Conservation (phyloP, 192 early-diverging fungal genomes). For the Haplosporangium gracile region DNA sequence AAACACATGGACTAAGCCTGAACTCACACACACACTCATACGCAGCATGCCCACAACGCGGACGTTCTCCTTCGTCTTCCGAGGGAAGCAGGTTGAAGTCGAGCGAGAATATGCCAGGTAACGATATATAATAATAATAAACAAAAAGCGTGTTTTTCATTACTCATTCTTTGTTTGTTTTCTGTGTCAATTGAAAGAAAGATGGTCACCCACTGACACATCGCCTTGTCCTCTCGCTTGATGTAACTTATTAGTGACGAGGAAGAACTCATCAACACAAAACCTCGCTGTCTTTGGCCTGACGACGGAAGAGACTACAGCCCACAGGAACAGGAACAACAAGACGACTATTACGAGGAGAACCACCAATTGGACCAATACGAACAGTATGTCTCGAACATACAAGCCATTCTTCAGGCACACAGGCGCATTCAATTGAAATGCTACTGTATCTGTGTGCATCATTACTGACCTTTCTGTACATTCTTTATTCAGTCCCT, state of each 20-base stretch:
- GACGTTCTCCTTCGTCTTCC: conserved; percentile 13
- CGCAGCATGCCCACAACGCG: neutral
- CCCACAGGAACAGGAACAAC: neutral
- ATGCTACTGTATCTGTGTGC: neutral
- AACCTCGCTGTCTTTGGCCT: conserved; percentile 24
- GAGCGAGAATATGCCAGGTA: conserved; percentile 28
- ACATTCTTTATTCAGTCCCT: neutral
- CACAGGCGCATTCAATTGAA: neutral
- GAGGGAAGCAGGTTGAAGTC: conserved; percentile 26
- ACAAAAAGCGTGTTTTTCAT: neutral
- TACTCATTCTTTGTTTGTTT: neutral
- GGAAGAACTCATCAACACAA: conserved; percentile 19
- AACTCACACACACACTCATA: neutral
- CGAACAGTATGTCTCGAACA: neutral
- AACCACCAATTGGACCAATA: neutral
- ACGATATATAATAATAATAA: neutral
- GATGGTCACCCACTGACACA: no score
- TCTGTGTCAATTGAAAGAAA: no score
- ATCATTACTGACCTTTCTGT: neutral
- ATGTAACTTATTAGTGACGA: conserved; percentile 16
- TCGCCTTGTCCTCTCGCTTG: neutral
- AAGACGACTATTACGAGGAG: conserved; percentile 5
- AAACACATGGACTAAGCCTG: neutral
- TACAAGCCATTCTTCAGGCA: neutral
- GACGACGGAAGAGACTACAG: conserved; percentile 4